Conservation (phyloP, 164 flowering plant species). For the Berberis thunbergii region DNA sequence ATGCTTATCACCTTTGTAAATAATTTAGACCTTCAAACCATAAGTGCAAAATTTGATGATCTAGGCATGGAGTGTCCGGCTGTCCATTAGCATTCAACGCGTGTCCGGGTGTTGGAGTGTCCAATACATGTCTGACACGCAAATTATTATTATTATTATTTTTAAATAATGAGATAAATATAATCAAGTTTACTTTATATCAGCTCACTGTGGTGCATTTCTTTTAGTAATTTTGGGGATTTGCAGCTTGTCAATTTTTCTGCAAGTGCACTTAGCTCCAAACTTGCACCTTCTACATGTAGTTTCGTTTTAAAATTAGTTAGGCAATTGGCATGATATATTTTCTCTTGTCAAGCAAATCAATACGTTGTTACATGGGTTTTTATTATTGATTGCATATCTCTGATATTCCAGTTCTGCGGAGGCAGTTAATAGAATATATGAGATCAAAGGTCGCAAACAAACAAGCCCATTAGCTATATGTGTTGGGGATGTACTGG, state of each 20-base stretch:
- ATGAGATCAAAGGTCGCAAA: conserved; percentile 93
- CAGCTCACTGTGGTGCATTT: too few species aligned
- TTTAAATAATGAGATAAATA: too few species aligned
- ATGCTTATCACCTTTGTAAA: too few species aligned
- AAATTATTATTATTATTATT: too few species aligned
- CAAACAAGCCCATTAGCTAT: conserved; percentile 89
- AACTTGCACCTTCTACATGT: neutral
- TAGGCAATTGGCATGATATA: neutral
- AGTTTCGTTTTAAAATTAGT: neutral
- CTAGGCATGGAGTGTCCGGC: too few species aligned
- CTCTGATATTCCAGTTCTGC: conserved; percentile 39
- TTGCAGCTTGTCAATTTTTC: neutral
- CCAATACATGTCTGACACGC: too few species aligned
- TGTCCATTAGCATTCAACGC: too few species aligned
- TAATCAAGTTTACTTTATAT: too few species aligned
- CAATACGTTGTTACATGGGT: neutral
- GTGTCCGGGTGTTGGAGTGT: too few species aligned
- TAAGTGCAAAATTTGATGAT: too few species aligned
- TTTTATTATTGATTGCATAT: neutral
- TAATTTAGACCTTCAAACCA: too few species aligned
- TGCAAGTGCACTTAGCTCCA: neutral
- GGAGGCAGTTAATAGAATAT: conserved; percentile 78
- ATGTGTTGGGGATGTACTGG: conserved; percentile 82
- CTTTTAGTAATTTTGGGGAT: too few species aligned
- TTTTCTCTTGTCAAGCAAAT: neutral